Evolutionary conservation across 495 filamentous ascomycete genomes (phyloP), one percentile per base, ranked within the genome.

Genomic region (Talaromyces nanjingensis): DNA sequence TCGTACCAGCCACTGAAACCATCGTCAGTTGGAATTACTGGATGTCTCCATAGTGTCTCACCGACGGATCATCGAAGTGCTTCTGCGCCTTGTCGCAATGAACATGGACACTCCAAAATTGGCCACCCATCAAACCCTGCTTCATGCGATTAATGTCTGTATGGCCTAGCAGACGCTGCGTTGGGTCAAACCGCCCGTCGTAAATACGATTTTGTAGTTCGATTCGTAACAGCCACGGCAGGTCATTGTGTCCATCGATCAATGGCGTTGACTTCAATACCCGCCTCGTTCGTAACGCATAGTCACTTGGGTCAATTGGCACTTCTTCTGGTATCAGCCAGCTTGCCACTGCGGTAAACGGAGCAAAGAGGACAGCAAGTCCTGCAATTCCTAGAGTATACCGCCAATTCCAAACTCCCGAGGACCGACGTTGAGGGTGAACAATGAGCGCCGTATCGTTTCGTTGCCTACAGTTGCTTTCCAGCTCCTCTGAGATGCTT

Each of bases 101-200:
- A n/a, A 69, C 45, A 57, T 63, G 67, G 6, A 72, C 70, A 63
- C 71, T 74, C 74, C 76, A 78, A 61, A 78, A 79, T 57, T 74
- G 72, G 1, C 74, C 90, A 60, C 88, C 88, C 56, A 85, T 79
- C 60, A 78, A 74, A 4, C 88, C 87, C 22, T 75, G 65, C 49
- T 81, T 78, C 29, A 89, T 75, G 20, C 85, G 72, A 45, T 39
- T 60, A 16, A 63, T 52, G 57, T 66, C 64, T 1, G 58, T 62
- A 16, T 68, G 57, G 63, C 58, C 53, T 69, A 67, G 12, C 57
- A 68, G 33, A 34, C 33, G 33, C 33, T 34, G 6, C 81, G 27
- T 59, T 18, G 57, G 31, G 18, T 59, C 57, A 3, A 71, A 63
- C 2, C 57, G 57, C 2, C 57, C 57, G 9, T 22, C 31, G 20